Percentiles rank a stretch among this genome's conserved stretches.
Evolutionary conservation across 371 early-diverging fungal genomes (phyloP).

Genomic region (Mortierella sp.): DNA sequence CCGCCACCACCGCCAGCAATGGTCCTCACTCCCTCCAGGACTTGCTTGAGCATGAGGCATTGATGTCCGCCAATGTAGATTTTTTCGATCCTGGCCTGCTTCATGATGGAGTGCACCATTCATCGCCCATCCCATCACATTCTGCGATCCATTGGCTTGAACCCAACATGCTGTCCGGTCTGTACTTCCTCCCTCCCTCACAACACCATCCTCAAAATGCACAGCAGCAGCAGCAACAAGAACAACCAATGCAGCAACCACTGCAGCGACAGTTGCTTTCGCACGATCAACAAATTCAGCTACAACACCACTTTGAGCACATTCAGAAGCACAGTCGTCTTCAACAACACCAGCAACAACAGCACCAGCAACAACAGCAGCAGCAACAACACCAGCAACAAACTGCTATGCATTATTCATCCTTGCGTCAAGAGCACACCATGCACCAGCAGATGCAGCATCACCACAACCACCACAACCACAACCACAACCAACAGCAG

Average conservation of each 20-base stretch:
- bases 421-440: not conserved
- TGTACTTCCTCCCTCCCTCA: not conserved
- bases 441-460: not conserved
- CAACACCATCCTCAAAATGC: too few species aligned
- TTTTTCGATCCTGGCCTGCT: not conserved
- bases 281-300: not conserved
- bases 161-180: not conserved
- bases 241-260: not conserved
- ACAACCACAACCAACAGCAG: not conserved
- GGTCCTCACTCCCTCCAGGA: not conserved
- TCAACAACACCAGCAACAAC: not conserved
- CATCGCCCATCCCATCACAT: not conserved
- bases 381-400: slow-evolving; percentile 12
- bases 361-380: slow-evolving; percentile 6
- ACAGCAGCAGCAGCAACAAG: not conserved
- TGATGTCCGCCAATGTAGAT: not conserved
- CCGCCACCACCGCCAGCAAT: not conserved
- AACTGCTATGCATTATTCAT: not conserved
- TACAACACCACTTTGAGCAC: not conserved
- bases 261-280: not conserved
- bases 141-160: not conserved
- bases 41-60: not conserved
- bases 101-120: not conserved
- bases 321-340: not conserved
- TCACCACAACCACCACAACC: not conserved